Percentiles rank a stretch among this genome's conserved stretches.
Conservation (phyloP, 495 filamentous ascomycete species). For the Neurospora sp. region DNA sequence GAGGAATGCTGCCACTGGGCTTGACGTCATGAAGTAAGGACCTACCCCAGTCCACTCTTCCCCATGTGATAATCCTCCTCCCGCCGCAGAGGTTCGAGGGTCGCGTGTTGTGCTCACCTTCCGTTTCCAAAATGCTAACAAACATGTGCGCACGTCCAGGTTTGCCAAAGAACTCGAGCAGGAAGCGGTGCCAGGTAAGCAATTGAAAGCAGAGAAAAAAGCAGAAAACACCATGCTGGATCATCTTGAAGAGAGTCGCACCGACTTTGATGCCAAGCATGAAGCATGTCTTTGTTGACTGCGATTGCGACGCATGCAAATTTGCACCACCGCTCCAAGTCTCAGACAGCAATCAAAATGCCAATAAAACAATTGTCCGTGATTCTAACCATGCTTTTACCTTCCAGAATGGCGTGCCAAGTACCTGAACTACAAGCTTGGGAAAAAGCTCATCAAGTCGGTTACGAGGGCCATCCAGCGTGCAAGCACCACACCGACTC, state of each 20-base stretch:
- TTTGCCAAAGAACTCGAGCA: constrained; percentile 69
- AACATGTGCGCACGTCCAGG: constrained; percentile 24
- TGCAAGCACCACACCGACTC: constrained; percentile 44
- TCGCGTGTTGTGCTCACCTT: background rate
- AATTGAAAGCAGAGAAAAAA: background rate
- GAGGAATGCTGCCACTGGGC: background rate
- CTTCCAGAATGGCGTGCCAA: constrained; percentile 72
- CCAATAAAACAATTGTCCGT: background rate
- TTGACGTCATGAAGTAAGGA: constrained; percentile 29
- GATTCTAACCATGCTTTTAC: background rate
- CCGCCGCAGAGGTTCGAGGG: background rate
- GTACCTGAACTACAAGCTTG: constrained; percentile 88
- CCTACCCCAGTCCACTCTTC: background rate
- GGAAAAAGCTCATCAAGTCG: constrained; percentile 83
- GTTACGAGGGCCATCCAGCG: constrained; percentile 60
- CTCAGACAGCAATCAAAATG: background rate
- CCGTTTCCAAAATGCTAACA: constrained; percentile 5
- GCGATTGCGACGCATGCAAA: background rate
- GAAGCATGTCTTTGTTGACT: background rate
- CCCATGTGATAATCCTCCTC: background rate
- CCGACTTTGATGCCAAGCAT: background rate
- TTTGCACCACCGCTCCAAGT: background rate
- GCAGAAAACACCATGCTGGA: background rate
- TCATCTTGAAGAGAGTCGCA: background rate
- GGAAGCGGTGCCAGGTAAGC: constrained; percentile 64